phyloP scores from a whole-genome alignment of 2,329 filamentous ascomycete genomes.

The Aspergillus melleus region DNA sequence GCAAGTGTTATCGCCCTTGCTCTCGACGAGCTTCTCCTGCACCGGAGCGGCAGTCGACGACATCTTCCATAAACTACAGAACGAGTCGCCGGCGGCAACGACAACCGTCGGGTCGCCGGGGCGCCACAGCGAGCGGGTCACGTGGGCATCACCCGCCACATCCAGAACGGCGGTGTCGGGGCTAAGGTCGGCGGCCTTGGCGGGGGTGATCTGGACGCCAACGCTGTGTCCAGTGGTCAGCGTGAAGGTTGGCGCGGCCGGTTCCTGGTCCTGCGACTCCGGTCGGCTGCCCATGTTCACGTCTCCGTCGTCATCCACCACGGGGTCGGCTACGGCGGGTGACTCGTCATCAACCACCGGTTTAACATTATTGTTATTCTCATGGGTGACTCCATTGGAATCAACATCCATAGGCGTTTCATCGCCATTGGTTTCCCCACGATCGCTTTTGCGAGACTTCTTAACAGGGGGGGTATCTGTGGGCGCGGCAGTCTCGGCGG shows the following conservation, averaged over 20 bases:
- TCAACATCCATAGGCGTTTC: constrained; percentile 44
- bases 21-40: constrained; percentile 39
- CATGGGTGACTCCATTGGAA: constrained; percentile 32
- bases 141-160: constrained; percentile 37
- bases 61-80: constrained; percentile 48
- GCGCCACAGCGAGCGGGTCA: constrained; percentile 46
- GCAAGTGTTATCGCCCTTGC: constrained; percentile 32
- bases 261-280: constrained; percentile 31
- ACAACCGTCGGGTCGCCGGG: constrained; percentile 45
- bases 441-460: constrained; percentile 36
- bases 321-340: constrained; percentile 23
- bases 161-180: constrained; percentile 46
- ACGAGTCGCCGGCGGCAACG: constrained; percentile 44
- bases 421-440: constrained; percentile 33
- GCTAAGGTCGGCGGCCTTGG: constrained; percentile 49
- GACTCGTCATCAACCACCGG: constrained; percentile 18
- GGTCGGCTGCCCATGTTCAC: constrained; percentile 39
- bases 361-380: constrained; percentile 21
- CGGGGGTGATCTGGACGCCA: constrained; percentile 49
- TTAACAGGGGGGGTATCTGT: constrained; percentile 26
- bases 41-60: constrained; percentile 29
- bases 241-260: constrained; percentile 37
- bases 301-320: constrained; percentile 46
- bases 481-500: constrained; percentile 27
- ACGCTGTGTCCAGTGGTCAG: constrained; percentile 47